Base-by-base conservation (phyloP, 192 early-diverging fungal genomes). In the Coemansia sp. region DNA sequence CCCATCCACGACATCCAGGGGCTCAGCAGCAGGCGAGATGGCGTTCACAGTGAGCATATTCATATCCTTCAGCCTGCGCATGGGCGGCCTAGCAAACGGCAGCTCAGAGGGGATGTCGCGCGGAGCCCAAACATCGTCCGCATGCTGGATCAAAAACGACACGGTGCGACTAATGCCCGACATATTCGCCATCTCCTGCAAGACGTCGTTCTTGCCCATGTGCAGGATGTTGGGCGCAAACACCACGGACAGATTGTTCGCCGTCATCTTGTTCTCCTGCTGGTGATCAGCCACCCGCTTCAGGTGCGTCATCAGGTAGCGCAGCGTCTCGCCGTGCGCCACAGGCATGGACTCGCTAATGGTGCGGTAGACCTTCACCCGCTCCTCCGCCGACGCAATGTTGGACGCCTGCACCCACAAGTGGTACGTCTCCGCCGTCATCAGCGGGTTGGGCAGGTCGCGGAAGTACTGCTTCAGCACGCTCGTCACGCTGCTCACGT, bases 241-340 rank as follows among this genome's bases (percentile, higher is more conserved):
- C 26, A 99, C 93, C 36, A 96, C 94, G 21, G 93, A 87, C 56
- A 99, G 73, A 58, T 97, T 99, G 72, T 95, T 93, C 39, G 92
- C 74, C 4, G 86, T 89, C 96, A 99, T 99, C 59, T 92, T 85
- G 75, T 99, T 99, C 25, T 85, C 75, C 35, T 70, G 65, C 35
- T 85, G 81, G 25, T 83, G 62, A 34, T 85, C 55, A 3, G 85
- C 77, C 9, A 98, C 89, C 16, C 76, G 83, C 64, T 88, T 75
- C 59, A 91, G 70, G 65, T 93, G 92, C 39, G 65, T 60, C 61
- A 91, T 82, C 61, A 93, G 63, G 33, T 78, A 76, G 59, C 80
- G 82, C 26, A 90, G 72, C 9, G 92, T 93, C 45, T 72, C 61
- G 63, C 87, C 85, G 41, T 93, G 86, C 10, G 79, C 83, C 58